phyloP scores from a whole-genome alignment of 1,139 yeast genomes.

The Spencermartinsiella ligniputridi region DNA sequence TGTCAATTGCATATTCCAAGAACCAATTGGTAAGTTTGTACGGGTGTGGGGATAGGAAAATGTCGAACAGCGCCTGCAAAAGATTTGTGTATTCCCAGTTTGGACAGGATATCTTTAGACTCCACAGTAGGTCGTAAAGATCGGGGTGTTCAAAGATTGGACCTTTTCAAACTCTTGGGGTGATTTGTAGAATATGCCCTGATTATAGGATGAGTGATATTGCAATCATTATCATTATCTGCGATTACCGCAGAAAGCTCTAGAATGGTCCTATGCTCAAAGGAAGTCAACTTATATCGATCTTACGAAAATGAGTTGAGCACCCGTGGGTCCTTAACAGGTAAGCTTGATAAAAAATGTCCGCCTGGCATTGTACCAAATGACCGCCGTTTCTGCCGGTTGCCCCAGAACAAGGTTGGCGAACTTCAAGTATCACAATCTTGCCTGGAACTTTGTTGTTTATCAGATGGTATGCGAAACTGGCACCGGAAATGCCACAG shows the following conservation, averaged over 20 bases:
- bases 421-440: constrained; percentile 40
- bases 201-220: too few species aligned
- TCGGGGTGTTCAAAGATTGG: too few species aligned
- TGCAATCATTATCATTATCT: constrained; percentile 36
- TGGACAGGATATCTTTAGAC: too few species aligned
- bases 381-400: constrained; percentile 51
- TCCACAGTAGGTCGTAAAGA: too few species aligned
- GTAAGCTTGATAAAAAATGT: too few species aligned
- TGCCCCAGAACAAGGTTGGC: constrained; percentile 44
- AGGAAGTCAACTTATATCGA: constrained; percentile 10
- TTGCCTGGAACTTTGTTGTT: constrained; percentile 18
- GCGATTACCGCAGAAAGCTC: constrained; percentile 24
- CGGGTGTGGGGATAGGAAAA: constrained; percentile 43
- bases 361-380: constrained; percentile 37
- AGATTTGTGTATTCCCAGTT: constrained; percentile 16
- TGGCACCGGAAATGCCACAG: constrained; percentile 42
- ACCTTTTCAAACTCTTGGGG: too few species aligned
- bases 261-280: constrained; percentile 24
- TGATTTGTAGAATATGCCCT: too few species aligned
- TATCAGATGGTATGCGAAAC: constrained; percentile 34
- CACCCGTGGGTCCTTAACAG: too few species aligned
- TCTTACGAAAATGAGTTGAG: too few species aligned
- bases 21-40: constrained; percentile 37
- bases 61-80: constrained; percentile 35
- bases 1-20: constrained; percentile 29